Evolutionary conservation across 805 yeast species (phyloP), one percentile per base, ranked within the genome.

Genomic region (Schwanniomyces yamadae): DNA sequence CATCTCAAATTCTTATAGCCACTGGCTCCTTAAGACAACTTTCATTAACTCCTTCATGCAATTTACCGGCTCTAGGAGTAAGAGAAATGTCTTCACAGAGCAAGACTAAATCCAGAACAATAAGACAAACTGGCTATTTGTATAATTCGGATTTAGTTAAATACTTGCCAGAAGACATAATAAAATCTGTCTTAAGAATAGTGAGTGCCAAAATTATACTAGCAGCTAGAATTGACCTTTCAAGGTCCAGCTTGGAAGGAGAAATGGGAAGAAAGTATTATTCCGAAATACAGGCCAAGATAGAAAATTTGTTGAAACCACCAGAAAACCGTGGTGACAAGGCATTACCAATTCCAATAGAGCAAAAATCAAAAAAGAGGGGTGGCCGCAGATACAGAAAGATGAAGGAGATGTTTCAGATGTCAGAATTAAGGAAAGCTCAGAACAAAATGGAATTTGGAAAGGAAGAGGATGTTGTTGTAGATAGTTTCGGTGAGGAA

Each of bases 361-460:
- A 89, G 37, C 73, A 71, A 36, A 77, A 80, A 32, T 80, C 91
- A 4, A 86, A 87, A 60, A 85, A 82, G 48, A 70, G 99, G 49
- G 97, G 95, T 1, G 99, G 99, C 1, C 68, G 80, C 45, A 65
- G 91, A 37, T 73, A 84, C 47, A 70, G 95, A 33, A 89, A 88
- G 58, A 74, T 78, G 65, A 88, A 86, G 57, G 85, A 88, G 53
- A 80, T 85, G 52, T 81, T 83, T 60, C 82, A 81, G 50, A 73
- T 84, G 72, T 82, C 95, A 0, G 95, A 89, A 36, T 55, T 85
- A 28, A 80, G 89, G 23, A 82, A 79, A 45, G 84, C 95, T 3
- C 95, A 87, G 50, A 89, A 91, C 55, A 77, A 84, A 51, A 73
- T 90, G 77, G 83, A 73, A 27, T 90, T 91, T 62, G 96, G 95